Conservation (phyloP, 441 rosid species). For the Syzygium malaccense region DNA sequence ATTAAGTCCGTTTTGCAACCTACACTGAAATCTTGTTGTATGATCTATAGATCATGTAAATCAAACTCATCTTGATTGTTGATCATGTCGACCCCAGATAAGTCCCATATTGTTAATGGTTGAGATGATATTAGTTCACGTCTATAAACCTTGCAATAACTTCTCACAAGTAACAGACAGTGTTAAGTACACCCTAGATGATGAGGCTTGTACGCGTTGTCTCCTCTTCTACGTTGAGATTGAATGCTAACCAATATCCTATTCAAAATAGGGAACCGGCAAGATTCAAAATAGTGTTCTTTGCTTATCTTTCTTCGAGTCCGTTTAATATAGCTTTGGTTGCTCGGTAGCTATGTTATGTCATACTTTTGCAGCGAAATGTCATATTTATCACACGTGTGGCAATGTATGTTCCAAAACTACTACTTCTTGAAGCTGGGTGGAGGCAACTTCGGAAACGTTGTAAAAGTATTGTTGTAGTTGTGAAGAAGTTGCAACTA, state of each 20-base stretch:
- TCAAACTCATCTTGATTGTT: neutral
- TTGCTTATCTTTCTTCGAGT: neutral
- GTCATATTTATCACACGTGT: neutral
- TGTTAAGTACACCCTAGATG: neutral
- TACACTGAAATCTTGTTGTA: neutral
- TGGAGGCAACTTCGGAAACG: neutral
- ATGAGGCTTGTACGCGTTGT: neutral
- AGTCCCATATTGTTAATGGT: neutral
- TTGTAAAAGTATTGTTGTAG: neutral
- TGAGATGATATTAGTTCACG: neutral
- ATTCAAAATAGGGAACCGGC: neutral
- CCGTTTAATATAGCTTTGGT: neutral
- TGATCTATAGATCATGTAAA: neutral
- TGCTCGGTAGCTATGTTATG: neutral
- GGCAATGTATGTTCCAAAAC: neutral
- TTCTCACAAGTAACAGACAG: neutral
- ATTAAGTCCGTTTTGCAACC: neutral
- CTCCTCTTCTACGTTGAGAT: neutral
- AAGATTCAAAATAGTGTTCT: neutral
- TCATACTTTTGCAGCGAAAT: neutral
- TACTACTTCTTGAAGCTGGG: neutral
- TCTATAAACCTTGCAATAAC: neutral
- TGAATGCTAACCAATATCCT: neutral
- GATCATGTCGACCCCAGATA: neutral
- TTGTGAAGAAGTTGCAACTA: neutral